Base-by-base conservation (phyloP, 495 filamentous ascomycete species). In the Talaromyces borbonicus region DNA sequence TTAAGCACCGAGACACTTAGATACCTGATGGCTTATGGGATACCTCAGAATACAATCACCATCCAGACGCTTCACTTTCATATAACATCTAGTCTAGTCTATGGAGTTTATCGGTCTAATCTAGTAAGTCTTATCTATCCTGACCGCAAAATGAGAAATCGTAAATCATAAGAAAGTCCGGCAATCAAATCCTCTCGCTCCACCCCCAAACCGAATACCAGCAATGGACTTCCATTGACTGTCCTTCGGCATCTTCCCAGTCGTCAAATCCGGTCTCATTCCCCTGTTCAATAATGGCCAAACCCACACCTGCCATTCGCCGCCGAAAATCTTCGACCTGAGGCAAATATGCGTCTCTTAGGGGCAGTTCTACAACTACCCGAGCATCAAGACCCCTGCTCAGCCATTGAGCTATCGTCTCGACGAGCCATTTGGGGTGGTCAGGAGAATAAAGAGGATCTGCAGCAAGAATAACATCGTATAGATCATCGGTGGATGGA, bases 401-500 rank as follows among this genome's bases (percentile, higher is more conserved):
- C 9, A 87, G 58, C 69, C 74, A 80, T 11, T 57, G 52, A 0
- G 56, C 56, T 24, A 90, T 73, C 2, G 77, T 73, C 9, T 73
- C 54, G 1, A 78, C 79, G 7, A 90, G 57, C 56, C 80, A 68
- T 12, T 53, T 56, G 2, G 84, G 80, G 54, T 90, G 85, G 4
- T 69, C 69, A 4, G 78, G 66, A 5, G 78, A 79, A 59, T 90
- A 90, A 4, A 90, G 53, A 12, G 80, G 74, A 57, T 90, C 85
- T 1, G 85, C 79, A 1, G 81, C 82, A 4, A 90, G 64, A 23
- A 88, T 77, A 18, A 81, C 43, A 41, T 75, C 68, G 55, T 78
- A 83, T 9, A 65, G 68, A 31, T 69, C 67, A 16, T 61, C 54
- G 11, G 60, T 56, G 11, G 56, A 49, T 19, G 65, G 67, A 15